Evolutionary conservation across 1,284 basidiomycete genomes (phyloP).

Genomic region (Vanrija humicola): DNA sequence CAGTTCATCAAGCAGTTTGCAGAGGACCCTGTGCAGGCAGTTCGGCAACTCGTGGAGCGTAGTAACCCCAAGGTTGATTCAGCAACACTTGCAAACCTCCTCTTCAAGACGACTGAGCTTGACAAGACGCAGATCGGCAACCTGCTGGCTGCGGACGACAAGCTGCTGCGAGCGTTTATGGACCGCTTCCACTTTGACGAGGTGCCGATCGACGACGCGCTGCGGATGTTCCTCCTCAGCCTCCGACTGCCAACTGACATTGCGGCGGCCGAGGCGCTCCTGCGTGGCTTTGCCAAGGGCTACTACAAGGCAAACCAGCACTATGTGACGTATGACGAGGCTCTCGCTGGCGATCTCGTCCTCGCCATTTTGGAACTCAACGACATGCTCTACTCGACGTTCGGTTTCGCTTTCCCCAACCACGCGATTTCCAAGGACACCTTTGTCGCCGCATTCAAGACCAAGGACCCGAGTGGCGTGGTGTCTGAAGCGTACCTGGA

Average conservation of each 20-base stretch:
- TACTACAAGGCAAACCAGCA: conserved; percentile 87
- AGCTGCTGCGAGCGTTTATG: conserved; percentile 75
- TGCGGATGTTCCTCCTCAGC: conserved; percentile 81
- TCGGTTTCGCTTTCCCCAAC: conserved; percentile 59
- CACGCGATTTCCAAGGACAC: conserved; percentile 63
- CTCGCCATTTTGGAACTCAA: conserved; percentile 70
- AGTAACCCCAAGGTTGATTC: conserved; percentile 58
- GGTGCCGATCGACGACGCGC: conserved; percentile 78
- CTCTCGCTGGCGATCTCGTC: conserved; percentile 71
- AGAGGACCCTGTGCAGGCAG: conserved; percentile 67
- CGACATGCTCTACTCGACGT: conserved; percentile 43
- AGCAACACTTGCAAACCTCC: conserved; percentile 66
- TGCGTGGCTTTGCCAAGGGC: conserved; percentile 69
- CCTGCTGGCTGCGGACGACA: conserved; percentile 70
- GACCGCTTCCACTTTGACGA: conserved; percentile 80
- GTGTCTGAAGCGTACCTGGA: conserved; percentile 70
- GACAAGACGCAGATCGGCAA: conserved; percentile 78
- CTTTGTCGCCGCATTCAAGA: conserved; percentile 73
- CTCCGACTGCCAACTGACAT: conserved; percentile 63
- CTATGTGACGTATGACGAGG: conserved; percentile 70
- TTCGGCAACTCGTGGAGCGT: conserved; percentile 59
- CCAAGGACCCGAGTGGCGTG: conserved; percentile 63
- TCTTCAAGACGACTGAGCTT: conserved; percentile 80
- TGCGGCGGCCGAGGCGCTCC: conserved; percentile 57
- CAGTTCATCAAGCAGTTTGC: conserved; percentile 70